Percentiles rank a stretch among this genome's conserved stretches.
Conservation (phyloP, 495 filamentous ascomycete species). For the Rhypophila decipiens region DNA sequence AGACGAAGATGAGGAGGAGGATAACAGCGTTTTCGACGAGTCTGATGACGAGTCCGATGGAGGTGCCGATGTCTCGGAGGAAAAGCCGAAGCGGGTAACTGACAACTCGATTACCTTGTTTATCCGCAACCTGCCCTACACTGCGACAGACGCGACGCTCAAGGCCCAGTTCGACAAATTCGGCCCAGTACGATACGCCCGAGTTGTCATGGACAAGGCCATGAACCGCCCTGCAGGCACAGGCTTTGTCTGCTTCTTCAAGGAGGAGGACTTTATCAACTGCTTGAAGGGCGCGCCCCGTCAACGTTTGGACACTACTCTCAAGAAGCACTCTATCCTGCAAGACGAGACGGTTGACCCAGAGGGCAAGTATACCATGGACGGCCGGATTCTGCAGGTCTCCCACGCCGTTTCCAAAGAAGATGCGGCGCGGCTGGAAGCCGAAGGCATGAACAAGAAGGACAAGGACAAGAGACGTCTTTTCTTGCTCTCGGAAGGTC, state of each 20-base stretch:
- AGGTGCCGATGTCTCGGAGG: neutral
- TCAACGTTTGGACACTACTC: conserved; percentile 33
- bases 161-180: conserved; percentile 80
- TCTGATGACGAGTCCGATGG: conserved; percentile 41
- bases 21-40: conserved; percentile 72
- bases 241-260: conserved; percentile 90
- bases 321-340: conserved; percentile 67
- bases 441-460: conserved; percentile 51
- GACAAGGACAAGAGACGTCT: conserved; percentile 88
- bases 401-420: conserved; percentile 75
- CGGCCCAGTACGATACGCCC: conserved; percentile 76
- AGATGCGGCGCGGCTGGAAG: conserved; percentile 67
- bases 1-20: conserved; percentile 38
- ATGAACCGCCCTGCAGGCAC: conserved; percentile 85
- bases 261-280: conserved; percentile 58
- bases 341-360: conserved; percentile 74
- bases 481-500: conserved; percentile 83
- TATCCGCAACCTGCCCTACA: conserved; percentile 90
- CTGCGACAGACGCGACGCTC: conserved; percentile 68
- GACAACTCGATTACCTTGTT: conserved; percentile 74
- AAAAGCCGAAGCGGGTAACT: conserved; percentile 13
- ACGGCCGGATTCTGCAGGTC: conserved; percentile 79
- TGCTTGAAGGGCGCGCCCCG: conserved; percentile 72
- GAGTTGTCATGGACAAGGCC: conserved; percentile 76
- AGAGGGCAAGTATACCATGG: conserved; percentile 77